Percentiles rank a stretch among this genome's conserved stretches.
phyloP scores from a whole-genome alignment of 306 rosid species.

The Calophaca sinica region DNA sequence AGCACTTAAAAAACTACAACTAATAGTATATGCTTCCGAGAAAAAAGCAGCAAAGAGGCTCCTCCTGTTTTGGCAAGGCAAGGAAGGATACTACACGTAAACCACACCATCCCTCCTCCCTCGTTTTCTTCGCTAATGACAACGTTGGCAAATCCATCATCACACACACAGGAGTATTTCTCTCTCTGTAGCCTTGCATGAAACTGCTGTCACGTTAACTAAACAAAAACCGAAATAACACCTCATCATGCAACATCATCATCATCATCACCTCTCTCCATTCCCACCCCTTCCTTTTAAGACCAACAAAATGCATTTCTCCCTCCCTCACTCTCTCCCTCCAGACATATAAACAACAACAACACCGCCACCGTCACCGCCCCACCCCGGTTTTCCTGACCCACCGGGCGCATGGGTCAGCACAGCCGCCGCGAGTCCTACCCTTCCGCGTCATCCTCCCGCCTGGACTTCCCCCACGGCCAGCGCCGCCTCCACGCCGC shows the following conservation, averaged over 20 bases:
- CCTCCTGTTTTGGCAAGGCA: too few species aligned
- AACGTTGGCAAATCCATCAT: conserved; percentile 46
- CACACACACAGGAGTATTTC: conserved; percentile 14
- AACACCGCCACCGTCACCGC: background rate
- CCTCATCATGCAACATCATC: conserved; percentile 6
- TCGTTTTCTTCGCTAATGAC: conserved; percentile 53
- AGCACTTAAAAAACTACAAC: background rate
- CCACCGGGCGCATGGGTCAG: conserved; percentile 71
- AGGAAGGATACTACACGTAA: too few species aligned
- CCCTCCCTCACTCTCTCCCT: conserved; percentile 42
- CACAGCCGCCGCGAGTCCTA: conserved; percentile 83
- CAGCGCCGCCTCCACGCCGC: conserved; percentile 1
- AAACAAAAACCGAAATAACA: conserved; percentile 9
- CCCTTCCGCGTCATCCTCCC: conserved; percentile 40
- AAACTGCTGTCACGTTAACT: conserved; percentile 56
- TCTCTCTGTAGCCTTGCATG: conserved; percentile 20
- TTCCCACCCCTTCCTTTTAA: conserved; percentile 22
- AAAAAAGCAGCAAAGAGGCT: too few species aligned
- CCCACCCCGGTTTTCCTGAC: conserved; percentile 27
- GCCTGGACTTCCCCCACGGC: conserved; percentile 40
- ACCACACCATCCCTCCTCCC: too few species aligned
- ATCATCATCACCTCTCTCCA: conserved; percentile 7
- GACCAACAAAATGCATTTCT: conserved; percentile 38
- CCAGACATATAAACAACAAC: conserved; percentile 34
- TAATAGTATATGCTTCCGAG: background rate